A percentile compares a stretch with the other conserved stretches of the same genome.
Conservation (phyloP, 345 rosid species). For the Acer negundo region DNA sequence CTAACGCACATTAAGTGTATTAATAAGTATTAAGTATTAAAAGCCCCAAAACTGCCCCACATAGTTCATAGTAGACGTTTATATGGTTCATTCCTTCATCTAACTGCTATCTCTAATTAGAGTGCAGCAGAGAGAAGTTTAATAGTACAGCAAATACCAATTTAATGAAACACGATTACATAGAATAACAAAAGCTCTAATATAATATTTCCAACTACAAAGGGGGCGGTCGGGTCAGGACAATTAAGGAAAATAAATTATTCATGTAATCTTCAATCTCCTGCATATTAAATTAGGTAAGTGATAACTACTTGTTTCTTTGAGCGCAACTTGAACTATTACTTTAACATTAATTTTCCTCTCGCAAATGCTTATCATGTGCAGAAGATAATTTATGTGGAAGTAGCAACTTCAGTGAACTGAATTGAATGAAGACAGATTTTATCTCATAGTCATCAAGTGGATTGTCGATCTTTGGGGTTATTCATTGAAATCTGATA, state of each 20-base stretch:
- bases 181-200: background rate
- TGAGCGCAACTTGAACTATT: background rate
- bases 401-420: background rate
- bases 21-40: no score
- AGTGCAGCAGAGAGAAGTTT: background rate
- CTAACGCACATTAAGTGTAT: no score
- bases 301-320: background rate
- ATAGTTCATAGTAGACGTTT: no score
- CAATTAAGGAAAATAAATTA: background rate
- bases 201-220: background rate
- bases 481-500: background rate
- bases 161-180: background rate
- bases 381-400: background rate
- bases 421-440: background rate
- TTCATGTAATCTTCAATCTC: background rate
- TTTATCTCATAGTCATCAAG: background rate
- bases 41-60: no score
- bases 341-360: background rate
- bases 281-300: background rate
- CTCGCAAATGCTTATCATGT: background rate
- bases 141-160: background rate
- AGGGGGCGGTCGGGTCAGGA: background rate
- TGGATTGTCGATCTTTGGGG: background rate
- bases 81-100: no score
- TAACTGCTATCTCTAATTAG: background rate